Base-by-base conservation (phyloP, 2,329 filamentous ascomycete genomes). In the Fusarium phyllophilum region DNA sequence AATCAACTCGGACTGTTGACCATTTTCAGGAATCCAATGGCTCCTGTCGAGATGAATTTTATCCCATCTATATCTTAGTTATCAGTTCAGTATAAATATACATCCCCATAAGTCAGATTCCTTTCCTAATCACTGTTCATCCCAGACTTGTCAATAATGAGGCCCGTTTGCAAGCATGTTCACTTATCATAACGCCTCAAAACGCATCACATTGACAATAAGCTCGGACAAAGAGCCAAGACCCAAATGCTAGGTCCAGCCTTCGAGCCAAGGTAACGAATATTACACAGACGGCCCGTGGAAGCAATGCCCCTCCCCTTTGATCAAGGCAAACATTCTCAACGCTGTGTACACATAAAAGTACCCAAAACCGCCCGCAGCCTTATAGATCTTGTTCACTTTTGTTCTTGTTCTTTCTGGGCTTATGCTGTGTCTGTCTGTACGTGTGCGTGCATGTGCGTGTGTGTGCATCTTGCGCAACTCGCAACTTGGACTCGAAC, bases 401-500 rank as follows among this genome's bases (percentile, higher is more conserved):
- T 58, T 34, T n/a, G 1, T 13, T 42, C n/a, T 34, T 39, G 18
- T 38, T 36, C 45, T 38, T 57, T 48, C 31, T 58, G 49, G 54
- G 36, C 41, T 69, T 48, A 72, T 72, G 71, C 51, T 58, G 72
- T 75, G 52, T 42, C 39, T 75, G 51, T 42, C 39, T 69, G 72
- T 72, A 42, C 70, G 56, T 61, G 57, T 39, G 41, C 52, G 45
- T 60, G 68, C n/a, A 24, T 64, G 31, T 59, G 44, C 39, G 42
- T 72, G 44, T 57, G 66, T 34, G 62, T 72, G 62, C 46, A 61
- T 70, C 59, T 73, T 70, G 71, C 61, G 44, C 70, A 61, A 70
- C 70, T 71, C 72, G 72, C 72, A 75, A 75, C 72, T 52, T 67
- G 72, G 69, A 75, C 72, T 75, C 72, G 72, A 75, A 73, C 51